Base-by-base conservation (phyloP, 1,284 basidiomycete species). In the Naganishia sp. region DNA sequence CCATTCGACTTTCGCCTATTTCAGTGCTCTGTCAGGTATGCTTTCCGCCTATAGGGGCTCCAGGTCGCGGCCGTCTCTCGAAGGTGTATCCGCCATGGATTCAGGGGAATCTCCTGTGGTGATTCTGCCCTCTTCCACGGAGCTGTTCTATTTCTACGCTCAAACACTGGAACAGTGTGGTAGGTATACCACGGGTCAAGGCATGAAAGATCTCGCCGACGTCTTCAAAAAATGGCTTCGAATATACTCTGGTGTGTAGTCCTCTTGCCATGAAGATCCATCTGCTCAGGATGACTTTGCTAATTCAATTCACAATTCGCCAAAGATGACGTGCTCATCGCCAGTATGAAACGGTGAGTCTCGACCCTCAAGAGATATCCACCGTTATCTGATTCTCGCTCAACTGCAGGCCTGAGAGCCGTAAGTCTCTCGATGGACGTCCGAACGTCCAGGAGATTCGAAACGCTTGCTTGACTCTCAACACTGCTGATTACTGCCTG, bases 401-500 rank as follows among this genome's bases (percentile, higher is more conserved):
- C 28, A 48, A 5, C 5, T 55, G 21, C 43, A 67, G 53, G 10
- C 63, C 77, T 67, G 78, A 79, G 56, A 81, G 80, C 63, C 86
- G 92, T 6, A 85, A 84, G 70, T 94, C 92, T 0, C 81, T 83
- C 16, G 94, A 96, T 61, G 85, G 86, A 1, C 84, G 88, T n/a
- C 84, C 86, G 42, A 92, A 93, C 74, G 70, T 85, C 5, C 82
- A 83, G 13, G 88, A 93, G 68, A 77, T 96, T 43, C 88, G 87
- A 71, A 90, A 89, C 69, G 87, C 90, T 0, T 93, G 90, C 74
- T 81, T 92, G 21, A 82, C 96, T 25, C 87, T 99, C 75, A 99
- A 99, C 75, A 99, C 96, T 0, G 94, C 94, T 2, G 95, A 99
- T 74, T 99, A 99, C 78, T 99, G 96, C 77, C 89, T 93, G 72